A percentile compares a stretch with the other conserved stretches of the same genome.
Evolutionary conservation across 257 asterid genomes (phyloP).

Genomic region (Apocynum venetum): DNA sequence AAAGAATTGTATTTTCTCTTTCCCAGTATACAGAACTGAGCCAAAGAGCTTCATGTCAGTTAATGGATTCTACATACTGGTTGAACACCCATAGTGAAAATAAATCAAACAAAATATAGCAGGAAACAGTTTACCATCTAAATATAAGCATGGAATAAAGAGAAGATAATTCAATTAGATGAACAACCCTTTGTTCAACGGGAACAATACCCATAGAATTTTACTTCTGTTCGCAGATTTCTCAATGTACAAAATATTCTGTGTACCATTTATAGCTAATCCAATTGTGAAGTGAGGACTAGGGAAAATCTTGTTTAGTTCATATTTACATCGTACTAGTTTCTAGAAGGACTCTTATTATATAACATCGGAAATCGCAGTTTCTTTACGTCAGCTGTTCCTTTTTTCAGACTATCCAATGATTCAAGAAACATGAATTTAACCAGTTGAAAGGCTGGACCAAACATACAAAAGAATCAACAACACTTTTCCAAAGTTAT

Average conservation of each 20-base stretch:
- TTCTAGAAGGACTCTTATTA: neutral
- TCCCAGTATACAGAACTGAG: neutral
- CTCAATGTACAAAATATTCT: neutral
- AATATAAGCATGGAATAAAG: neutral
- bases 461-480: constrained; percentile 5
- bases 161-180: neutral
- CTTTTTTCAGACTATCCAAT: constrained; percentile 1
- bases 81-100: neutral
- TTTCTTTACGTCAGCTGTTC: neutral
- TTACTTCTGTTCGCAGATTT: neutral
- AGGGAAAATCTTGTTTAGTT: neutral
- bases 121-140: neutral
- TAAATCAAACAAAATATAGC: neutral
- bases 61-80: neutral
- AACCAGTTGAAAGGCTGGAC: neutral
- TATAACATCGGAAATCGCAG: neutral
- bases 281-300: neutral
- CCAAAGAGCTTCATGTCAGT: neutral
- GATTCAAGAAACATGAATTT: neutral
- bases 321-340: neutral
- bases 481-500: neutral
- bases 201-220: neutral
- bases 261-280: neutral
- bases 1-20: neutral
- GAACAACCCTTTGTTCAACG: neutral